Base-by-base conservation (phyloP, 139 green algal genomes). In the Micractinium conductrix region DNA sequence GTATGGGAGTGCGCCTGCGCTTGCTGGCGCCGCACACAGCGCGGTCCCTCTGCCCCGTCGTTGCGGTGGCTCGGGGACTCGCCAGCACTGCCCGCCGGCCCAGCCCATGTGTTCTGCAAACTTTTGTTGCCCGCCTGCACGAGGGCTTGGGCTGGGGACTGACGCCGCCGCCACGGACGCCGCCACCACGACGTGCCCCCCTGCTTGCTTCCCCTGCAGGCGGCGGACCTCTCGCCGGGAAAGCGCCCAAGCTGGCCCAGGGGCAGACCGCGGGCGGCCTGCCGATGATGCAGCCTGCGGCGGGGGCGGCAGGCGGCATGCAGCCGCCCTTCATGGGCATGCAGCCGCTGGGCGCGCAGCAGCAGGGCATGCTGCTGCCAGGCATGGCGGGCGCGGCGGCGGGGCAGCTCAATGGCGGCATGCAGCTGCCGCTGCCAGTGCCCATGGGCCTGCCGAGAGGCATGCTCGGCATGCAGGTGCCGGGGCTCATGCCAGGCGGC, bases 311-410 rank as follows among this genome's bases (percentile, higher is more conserved):
- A 4, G 74, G 74, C 35, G 37, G 35, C 48, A 69, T 81, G 74
- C 74, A 81, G 74, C 48, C 50, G 74, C 74, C 62, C 12, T 81
- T 50, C 38, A 14, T 81, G 50, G n/a, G n/a, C n/a, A n/a, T n/a
- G n/a, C n/a, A n/a, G n/a, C n/a, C n/a, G n/a, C 43, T 35, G 0
- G 8, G 30, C 37, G 74, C 14, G 24, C 50, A 37, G 45, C 35
- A 70, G 50, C 22, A 30, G 43, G 8, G 14, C 16, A 2, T 48
- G 48, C 33, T 67, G 33, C n/a, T 30, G 40, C 40, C 12, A 16
- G 40, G 40, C 40, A 58, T 76, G 70, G 40, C 38, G 30, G 63
- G 6, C 70, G 55, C 35, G 69, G 37, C 40, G 24, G 69, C 69
- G 40, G 7, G 42, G 71, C 71, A 37, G 71, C 71, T 35, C 8